Conservation (phyloP, 1,139 yeast genomes). For the Geotrichum australiense region DNA sequence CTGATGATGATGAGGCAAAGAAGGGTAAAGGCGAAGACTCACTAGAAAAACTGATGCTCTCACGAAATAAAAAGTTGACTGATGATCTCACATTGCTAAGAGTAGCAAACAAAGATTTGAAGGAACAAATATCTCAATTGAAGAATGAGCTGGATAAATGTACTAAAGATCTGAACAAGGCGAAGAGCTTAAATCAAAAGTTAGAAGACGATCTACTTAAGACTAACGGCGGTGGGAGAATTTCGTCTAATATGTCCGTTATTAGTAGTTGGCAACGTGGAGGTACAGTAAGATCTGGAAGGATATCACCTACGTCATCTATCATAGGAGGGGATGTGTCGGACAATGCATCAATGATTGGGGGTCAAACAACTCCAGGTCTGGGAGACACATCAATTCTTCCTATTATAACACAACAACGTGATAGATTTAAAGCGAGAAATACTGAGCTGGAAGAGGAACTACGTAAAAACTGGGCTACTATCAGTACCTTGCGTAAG, state of each 20-base stretch:
- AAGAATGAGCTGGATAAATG: slow-evolving; percentile 38
- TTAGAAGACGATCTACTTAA: slow-evolving; percentile 63
- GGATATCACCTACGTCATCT: slow-evolving; percentile 38
- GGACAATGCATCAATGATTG: slow-evolving; percentile 12
- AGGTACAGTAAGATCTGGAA: slow-evolving; percentile 18
- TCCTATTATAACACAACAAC: slow-evolving; percentile 87
- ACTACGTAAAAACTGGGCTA: slow-evolving; percentile 49
- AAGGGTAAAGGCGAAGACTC: slow-evolving; percentile 25
- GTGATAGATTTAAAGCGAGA: slow-evolving; percentile 81
- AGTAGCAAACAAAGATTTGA: slow-evolving; percentile 43
- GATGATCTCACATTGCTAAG: slow-evolving; percentile 54
- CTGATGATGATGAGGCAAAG: slow-evolving; percentile 32
- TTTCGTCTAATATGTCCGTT: slow-evolving; percentile 40
- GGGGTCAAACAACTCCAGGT: slow-evolving; percentile 12
- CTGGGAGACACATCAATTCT: slow-evolving; percentile 46
- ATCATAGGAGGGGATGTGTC: slow-evolving; percentile 25
- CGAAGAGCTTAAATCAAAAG: slow-evolving; percentile 45
- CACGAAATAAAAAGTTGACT: slow-evolving; percentile 54
- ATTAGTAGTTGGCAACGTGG: slow-evolving; percentile 33
- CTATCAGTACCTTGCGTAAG: slow-evolving; percentile 53
- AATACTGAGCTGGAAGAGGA: slow-evolving; percentile 82
- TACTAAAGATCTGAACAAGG: slow-evolving; percentile 37
- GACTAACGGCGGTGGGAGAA: slow-evolving; percentile 36
- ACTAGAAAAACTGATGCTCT: slow-evolving; percentile 42
- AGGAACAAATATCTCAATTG: slow-evolving; percentile 38